phyloP scores from a whole-genome alignment of 2,329 filamentous ascomycete genomes.

The Hypoxylon sp. region DNA sequence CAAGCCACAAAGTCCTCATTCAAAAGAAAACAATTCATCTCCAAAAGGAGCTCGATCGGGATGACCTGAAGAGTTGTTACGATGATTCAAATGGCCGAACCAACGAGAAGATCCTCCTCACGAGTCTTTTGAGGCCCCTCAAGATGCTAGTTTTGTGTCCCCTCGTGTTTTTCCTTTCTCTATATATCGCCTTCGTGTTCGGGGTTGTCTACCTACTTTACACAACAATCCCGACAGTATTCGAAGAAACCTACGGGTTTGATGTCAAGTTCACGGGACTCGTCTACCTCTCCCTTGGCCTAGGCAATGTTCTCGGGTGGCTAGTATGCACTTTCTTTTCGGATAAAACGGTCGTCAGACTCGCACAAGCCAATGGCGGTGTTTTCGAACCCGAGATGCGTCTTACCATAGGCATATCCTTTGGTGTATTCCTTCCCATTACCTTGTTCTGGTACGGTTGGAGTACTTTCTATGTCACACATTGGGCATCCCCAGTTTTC shows the following conservation, averaged over 20 bases:
- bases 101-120: neutral
- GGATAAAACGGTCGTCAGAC: neutral
- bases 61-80: neutral
- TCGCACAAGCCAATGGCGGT: neutral
- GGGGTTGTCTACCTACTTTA: conserved; percentile 47
- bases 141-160: neutral
- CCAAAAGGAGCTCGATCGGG: neutral
- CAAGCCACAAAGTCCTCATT: neutral
- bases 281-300: conserved; percentile 63
- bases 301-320: conserved; percentile 46
- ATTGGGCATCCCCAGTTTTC: conserved; percentile 67
- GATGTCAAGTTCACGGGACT: conserved; percentile 44
- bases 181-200: conserved; percentile 1
- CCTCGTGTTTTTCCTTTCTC: neutral
- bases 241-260: conserved; percentile 49
- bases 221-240: conserved; percentile 48
- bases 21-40: neutral
- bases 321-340: neutral
- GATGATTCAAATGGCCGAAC: neutral
- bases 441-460: conserved; percentile 61
- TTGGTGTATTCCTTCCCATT: neutral
- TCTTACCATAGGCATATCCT: neutral
- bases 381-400: neutral
- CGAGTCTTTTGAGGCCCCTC: neutral
- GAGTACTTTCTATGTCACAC: conserved; percentile 54